Percentiles rank a stretch among this genome's conserved stretches.
Evolutionary conservation across 345 rosid genomes (phyloP).

Genomic region (Populus alba): DNA sequence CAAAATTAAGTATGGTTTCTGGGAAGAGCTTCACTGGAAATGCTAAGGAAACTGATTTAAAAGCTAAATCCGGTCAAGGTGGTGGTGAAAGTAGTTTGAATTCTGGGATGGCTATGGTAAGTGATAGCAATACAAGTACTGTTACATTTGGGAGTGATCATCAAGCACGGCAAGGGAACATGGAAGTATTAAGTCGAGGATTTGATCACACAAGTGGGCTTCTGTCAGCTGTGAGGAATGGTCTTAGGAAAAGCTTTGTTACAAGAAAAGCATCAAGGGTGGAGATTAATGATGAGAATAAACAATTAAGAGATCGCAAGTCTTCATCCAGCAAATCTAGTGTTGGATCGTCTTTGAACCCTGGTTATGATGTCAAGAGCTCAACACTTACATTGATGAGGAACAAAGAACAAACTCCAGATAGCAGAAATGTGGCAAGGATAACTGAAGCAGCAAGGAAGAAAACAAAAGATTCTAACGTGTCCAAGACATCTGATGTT

Average conservation of each 20-base stretch:
- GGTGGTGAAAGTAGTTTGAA: constrained; percentile 16
- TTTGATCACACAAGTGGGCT: constrained; percentile 36
- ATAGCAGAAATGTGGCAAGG: constrained; percentile 39
- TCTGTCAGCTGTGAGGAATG: constrained; percentile 34
- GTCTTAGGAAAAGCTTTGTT: constrained; percentile 50
- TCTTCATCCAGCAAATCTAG: constrained; percentile 54
- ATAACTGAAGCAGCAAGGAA: constrained; percentile 25
- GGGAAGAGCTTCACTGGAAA: constrained; percentile 17
- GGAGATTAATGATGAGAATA: constrained; percentile 24
- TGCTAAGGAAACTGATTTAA: constrained; percentile 13
- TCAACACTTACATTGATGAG: constrained; percentile 10
- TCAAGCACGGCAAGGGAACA: constrained; percentile 21
- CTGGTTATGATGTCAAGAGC: constrained; percentile 13
- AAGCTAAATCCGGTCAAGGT: constrained; percentile 1
- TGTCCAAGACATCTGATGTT: constrained; percentile 19
- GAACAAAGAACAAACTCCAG: constrained; percentile 40
- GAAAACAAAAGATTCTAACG: constrained; percentile 19
- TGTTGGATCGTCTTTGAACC: constrained; percentile 45
- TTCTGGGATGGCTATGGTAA: constrained; percentile 17
- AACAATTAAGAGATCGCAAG: constrained; percentile 23
- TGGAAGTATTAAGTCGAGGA: constrained; percentile 37
- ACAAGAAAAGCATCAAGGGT: constrained; percentile 56
- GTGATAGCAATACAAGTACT: constrained; percentile 35
- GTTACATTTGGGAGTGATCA: constrained; percentile 37
- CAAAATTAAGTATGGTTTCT: constrained; percentile 26